phyloP scores from a whole-genome alignment of 1,139 yeast species.

The Pneumocystis canis region DNA sequence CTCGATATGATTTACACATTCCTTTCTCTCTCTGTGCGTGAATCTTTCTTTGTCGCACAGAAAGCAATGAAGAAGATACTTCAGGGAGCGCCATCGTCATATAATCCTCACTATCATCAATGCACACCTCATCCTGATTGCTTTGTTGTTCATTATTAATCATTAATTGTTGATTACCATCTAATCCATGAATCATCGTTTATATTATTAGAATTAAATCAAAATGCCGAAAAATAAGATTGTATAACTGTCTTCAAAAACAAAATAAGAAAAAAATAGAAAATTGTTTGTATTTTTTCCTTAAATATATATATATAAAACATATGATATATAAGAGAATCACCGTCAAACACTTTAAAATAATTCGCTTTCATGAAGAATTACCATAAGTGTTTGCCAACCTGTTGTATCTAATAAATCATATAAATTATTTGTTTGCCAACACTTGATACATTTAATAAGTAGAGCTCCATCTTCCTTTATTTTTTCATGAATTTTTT shows the following conservation, averaged over 20 bases:
- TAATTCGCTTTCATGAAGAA: constrained; percentile 20
- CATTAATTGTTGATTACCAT: neutral
- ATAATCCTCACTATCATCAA: constrained; percentile 22
- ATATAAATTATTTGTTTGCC: constrained; percentile 34
- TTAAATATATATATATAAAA: neutral
- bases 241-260: neutral
- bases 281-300: neutral
- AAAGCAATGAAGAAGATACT: constrained; percentile 19
- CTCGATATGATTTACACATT: constrained; percentile 5
- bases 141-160: neutral
- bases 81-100: constrained; percentile 20
- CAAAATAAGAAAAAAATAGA: neutral
- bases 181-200: neutral
- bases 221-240: neutral
- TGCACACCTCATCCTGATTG: neutral
- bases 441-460: constrained; percentile 24
- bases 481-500: neutral
- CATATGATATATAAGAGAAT: neutral
- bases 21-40: constrained; percentile 8
- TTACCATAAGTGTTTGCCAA: constrained; percentile 61
- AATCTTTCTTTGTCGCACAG: constrained; percentile 4
- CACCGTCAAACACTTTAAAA: neutral
- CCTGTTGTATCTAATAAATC: constrained; percentile 51
- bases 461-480: constrained; percentile 7
- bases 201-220: too few species aligned